phyloP scores from a whole-genome alignment of 371 early-diverging fungal genomes.

The Synchytrium microbalum region DNA sequence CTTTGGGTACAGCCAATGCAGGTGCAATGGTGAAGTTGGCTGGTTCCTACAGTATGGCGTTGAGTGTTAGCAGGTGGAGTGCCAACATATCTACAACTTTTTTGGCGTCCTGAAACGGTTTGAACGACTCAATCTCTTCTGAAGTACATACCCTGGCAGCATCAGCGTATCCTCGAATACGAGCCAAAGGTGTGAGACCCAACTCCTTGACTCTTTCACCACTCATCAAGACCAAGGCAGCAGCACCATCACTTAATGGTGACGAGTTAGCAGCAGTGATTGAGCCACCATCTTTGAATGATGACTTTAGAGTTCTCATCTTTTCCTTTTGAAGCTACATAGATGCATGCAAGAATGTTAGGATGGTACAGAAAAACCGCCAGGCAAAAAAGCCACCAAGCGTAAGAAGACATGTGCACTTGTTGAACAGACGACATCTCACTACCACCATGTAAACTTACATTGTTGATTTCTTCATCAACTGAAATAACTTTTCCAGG shows the following conservation, averaged over 20 bases:
- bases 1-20: constrained; percentile 84
- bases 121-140: too few species aligned
- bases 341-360: too few species aligned
- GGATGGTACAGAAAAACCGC: too few species aligned
- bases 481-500: constrained; percentile 26
- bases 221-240: constrained; percentile 82
- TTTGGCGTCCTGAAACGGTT: too few species aligned
- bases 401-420: constrained; percentile 74
- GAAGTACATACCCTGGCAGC: constrained; percentile 66
- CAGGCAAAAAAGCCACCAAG: constrained; percentile 81
- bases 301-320: too few species aligned
- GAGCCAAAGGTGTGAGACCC: constrained; percentile 74
- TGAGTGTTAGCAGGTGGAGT: too few species aligned
- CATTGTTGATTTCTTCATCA: constrained; percentile 41
- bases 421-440: too few species aligned
- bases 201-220: constrained; percentile 61
- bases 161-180: constrained; percentile 63
- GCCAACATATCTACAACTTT: too few species aligned
- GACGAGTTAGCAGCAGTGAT: constrained; percentile 96
- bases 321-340: too few species aligned
- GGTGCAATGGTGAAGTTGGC: constrained; percentile 90
- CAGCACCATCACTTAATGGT: constrained; percentile 90
- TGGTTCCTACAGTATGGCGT: too few species aligned
- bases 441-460: too few species aligned
- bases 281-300: too few species aligned